Base-by-base conservation (phyloP, 2,329 filamentous ascomycete genomes). In the Parastagonospora nodorum region DNA sequence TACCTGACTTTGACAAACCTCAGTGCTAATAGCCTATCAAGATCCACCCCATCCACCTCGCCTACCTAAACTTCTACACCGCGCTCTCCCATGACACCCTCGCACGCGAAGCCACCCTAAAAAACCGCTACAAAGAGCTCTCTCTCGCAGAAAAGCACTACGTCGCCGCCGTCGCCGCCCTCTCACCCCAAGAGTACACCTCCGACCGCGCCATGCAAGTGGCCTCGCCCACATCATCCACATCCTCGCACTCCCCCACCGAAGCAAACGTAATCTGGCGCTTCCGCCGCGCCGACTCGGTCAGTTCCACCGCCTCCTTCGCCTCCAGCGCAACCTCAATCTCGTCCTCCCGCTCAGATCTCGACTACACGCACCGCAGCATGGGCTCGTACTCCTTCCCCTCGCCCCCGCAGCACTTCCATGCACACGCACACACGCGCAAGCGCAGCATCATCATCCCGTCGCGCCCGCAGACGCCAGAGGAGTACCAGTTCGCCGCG, bases 21-120 rank as follows among this genome's bases (percentile, higher is more conserved):
- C 5, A 5, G 5, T 16, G 19, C 30, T 48, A 16, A 48, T 31
- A 45, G 12, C 0, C 14, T 24, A 24, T 24, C 12, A 40, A 75
- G 72, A 59, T 64, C 16, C 69, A 74, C 53, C 68, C 69, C n/a
- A 44, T 74, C 6, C 63, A 73, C 47, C 47, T 56, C 1, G 63
- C 69, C 7, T 72, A 68, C 44, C 59, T 75, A 8, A 66, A 72
- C 55, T 75, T 74, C 59, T 75, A 74, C 51, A 62, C 67, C 4
- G 73, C 71, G 2, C 52, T 74, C 9, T 69, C 69, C 8, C 68
- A 75, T 49, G 72, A 75, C 50, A 64, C 67, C 3, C 55, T 73
- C 24, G 72, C 71, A 4, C 64, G 72, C 14, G 65, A 69, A 58
- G 68, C 72, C 19, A 66, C 65, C 4, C 63, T 65, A 5, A 63